Evolutionary conservation across 2,329 filamentous ascomycete species (phyloP), one percentile per base, ranked within the genome.

Genomic region (Ceratocystis ficicola): DNA sequence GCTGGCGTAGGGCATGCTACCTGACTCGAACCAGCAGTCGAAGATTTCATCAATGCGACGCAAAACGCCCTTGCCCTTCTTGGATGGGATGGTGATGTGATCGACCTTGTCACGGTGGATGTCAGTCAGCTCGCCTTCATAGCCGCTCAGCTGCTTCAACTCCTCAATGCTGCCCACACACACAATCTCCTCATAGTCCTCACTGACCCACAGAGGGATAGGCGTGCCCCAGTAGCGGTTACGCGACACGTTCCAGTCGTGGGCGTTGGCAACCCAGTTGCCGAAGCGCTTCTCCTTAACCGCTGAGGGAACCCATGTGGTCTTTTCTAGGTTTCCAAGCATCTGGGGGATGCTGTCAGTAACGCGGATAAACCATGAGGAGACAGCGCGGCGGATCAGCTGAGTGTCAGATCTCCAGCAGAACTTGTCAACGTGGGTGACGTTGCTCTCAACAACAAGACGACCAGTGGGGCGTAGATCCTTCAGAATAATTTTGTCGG

Each of bases 11-110:
- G 71, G 72, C 70, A 72, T 72, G 55, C 68, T 68, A 44, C 71
- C 71, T 6, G 71, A 72, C 55, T 72, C 71, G 57, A 72, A 71
- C 71, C 70, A 70, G 66, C 71, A 72, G 52, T 72, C 71, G 25
- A 72, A 71, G 52, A 72, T 69, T 50, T 72, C 71, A n/a, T 72
- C 70, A 48, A 72, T 68, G 10, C 70, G 68, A 15, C 68, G 69
- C 41, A 72, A 68, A 46, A 67, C 66, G 22, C 70, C 70, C 61
- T 71, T 72, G 8, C 70, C 71, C 63, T 68, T 68, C 65, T 70
- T 70, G 44, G 69, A 70, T 12, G 71, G 71, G 20, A 72, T 72
- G 3, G 69, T 71, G 63, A 72, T 71, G 57, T 67, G 44, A 60
- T 72, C 71, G n/a, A 72, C 68, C 59, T 71, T 71, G 44, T 72